Conservation (phyloP, 75 land plant species). For the Azolla pinnata region DNA sequence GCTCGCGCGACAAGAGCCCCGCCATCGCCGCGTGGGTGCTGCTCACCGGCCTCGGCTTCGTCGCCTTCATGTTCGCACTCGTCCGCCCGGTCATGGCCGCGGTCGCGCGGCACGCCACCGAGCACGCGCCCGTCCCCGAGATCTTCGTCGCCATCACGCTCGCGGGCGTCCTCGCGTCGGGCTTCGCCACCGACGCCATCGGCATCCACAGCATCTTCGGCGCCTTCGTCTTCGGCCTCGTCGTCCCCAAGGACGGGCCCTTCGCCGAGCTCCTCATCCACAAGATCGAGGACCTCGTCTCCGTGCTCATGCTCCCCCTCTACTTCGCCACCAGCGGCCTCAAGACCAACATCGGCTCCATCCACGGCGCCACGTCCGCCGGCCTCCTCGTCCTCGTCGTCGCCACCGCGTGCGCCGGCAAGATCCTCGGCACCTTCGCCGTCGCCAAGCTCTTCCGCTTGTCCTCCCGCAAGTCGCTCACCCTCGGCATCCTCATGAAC, state of each 20-base stretch:
- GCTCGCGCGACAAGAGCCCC: slow-evolving; percentile 38
- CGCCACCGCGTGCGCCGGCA: slow-evolving; percentile 54
- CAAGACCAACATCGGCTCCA: slow-evolving; percentile 59
- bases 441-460: slow-evolving; percentile 38
- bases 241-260: slow-evolving; percentile 73
- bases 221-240: slow-evolving; percentile 66
- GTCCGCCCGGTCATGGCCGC: slow-evolving; percentile 37
- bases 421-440: slow-evolving; percentile 56
- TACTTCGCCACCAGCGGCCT: slow-evolving; percentile 79
- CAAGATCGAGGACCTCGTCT: slow-evolving; percentile 74
- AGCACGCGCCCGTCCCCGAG: slow-evolving; percentile 62
- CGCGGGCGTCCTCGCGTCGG: slow-evolving; percentile 49
- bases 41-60: slow-evolving; percentile 45
- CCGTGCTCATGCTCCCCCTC: slow-evolving; percentile 59
- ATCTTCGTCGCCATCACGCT: slow-evolving; percentile 49
- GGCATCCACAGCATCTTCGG: slow-evolving; percentile 87
- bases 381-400: slow-evolving; percentile 64
- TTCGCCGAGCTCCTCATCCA: slow-evolving; percentile 62
- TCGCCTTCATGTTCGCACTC: slow-evolving; percentile 22
- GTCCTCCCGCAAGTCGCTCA: slow-evolving; percentile 42
- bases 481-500: slow-evolving; percentile 80
- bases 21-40: slow-evolving; percentile 54
- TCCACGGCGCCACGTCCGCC: slow-evolving; percentile 48
- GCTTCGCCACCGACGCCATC: slow-evolving; percentile 61
- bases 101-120: slow-evolving; percentile 37